These are phyloP conservation scores for Neurospora hispaniola DNA, from an alignment of 495 filamentous ascomycete genomes.

Conservation along the genomic window DNA sequence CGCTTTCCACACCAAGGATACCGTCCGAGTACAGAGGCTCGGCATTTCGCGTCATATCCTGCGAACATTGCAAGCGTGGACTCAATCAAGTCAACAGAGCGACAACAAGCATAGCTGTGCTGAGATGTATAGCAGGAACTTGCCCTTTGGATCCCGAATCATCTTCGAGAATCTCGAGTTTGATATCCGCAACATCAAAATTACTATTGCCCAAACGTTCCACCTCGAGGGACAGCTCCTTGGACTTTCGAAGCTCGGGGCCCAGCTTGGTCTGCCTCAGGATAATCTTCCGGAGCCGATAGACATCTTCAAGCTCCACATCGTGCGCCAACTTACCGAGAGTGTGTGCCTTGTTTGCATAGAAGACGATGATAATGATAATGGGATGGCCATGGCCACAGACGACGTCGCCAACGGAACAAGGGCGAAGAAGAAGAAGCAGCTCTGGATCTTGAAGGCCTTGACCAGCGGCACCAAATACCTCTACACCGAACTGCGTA, in stretches of 20 bases:
- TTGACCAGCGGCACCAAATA: slow-evolving; percentile 38
- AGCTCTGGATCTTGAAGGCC: slow-evolving; percentile 38
- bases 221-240: slow-evolving; percentile 33
- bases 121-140: slow-evolving; percentile 15
- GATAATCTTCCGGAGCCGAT: slow-evolving; percentile 22
- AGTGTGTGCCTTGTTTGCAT: slow-evolving; percentile 35
- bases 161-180: slow-evolving; percentile 32
- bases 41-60: slow-evolving; percentile 33
- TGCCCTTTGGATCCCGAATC: slow-evolving; percentile 39
- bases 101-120: not conserved
- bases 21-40: slow-evolving; percentile 25
- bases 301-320: slow-evolving; percentile 30
- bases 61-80: slow-evolving; percentile 35
- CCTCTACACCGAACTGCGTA: slow-evolving; percentile 36
- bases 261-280: slow-evolving; percentile 19
- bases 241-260: slow-evolving; percentile 15
- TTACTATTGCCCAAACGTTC: slow-evolving; percentile 30
- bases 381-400: not conserved
- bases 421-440: slow-evolving; percentile 6
- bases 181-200: slow-evolving; percentile 25
- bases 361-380: not conserved
- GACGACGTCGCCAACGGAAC: not conserved
- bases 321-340: slow-evolving; percentile 34
- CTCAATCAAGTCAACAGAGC: not conserved
- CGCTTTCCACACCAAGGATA: slow-evolving; percentile 40